Base-by-base conservation (phyloP, 179 eudicot genomes). In the Gypsophila paniculata region DNA sequence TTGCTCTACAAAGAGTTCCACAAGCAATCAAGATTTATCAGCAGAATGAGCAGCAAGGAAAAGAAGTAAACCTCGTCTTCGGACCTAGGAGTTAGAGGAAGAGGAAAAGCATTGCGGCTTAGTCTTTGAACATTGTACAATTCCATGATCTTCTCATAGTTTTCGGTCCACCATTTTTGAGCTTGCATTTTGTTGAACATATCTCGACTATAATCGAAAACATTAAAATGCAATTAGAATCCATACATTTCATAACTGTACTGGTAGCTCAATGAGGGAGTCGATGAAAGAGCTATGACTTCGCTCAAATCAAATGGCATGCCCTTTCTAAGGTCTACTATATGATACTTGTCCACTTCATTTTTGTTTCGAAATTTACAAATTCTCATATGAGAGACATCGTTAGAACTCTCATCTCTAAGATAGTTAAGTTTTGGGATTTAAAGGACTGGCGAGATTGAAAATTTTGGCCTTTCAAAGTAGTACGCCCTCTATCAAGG, bases 131-230 rank as follows among this genome's bases (percentile, higher is more conserved):
- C 98, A 77, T 93, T 93, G 84, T 93, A 93, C n/a, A 93, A 86
- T 71, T 93, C 98, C 88, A 89, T 86, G 68, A 93, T 83, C 79
- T 86, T 93, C 71, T 93, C 98, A 61, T 82, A 87, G 76, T 93
- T 90, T 62, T 93, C 98, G 42, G 95, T 84, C 98, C 98, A 93
- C 98, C 98, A 93, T 60, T 79, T 87, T 75, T 93, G 98, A 53
- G 96, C 96, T 91, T 91, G 92, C 92, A 90, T 87, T 81, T 91
- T 84, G 82, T 87, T 87, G 77, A 87, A 91, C 86, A 73, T 89
- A 66, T 93, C 98, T 74, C 95, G 96, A 83, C 98, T 93, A 51
- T 51, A 68, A 74, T 29, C 81, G 10, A 78, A 76, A 44, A 25
- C 42, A 75, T 23, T 58, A n/a, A 77, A 68, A 3, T 18, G 51